Percentiles rank a stretch among this genome's conserved stretches.
phyloP scores from a whole-genome alignment of 2,329 filamentous ascomycete species.

The Calonectria fujianensis region DNA sequence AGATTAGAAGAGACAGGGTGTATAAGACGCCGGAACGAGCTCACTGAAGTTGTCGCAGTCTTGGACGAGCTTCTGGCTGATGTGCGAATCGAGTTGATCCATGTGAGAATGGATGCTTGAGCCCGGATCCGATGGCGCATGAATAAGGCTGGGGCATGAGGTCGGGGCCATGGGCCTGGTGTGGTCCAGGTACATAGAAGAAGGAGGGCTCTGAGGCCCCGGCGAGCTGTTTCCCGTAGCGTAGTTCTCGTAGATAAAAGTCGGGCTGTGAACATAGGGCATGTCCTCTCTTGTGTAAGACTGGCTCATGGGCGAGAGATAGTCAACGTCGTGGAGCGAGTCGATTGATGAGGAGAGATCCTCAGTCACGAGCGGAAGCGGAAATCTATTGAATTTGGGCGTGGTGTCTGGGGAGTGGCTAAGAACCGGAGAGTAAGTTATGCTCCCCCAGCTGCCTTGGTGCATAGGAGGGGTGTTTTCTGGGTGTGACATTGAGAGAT shows the following conservation, averaged over 20 bases:
- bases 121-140: slow-evolving; percentile 76
- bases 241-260: slow-evolving; percentile 75
- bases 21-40: slow-evolving; percentile 60
- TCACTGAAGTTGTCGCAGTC: slow-evolving; percentile 75
- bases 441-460: slow-evolving; percentile 67
- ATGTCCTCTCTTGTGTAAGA: slow-evolving; percentile 75
- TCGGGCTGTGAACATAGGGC: slow-evolving; percentile 73
- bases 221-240: slow-evolving; percentile 70
- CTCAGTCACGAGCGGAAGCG: slow-evolving; percentile 68
- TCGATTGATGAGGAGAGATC: slow-evolving; percentile 74
- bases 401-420: slow-evolving; percentile 58
- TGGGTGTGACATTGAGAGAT: slow-evolving; percentile 70
- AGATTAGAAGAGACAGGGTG: slow-evolving; percentile 62
- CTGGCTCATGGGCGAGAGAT: slow-evolving; percentile 76
- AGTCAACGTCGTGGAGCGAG: slow-evolving; percentile 78
- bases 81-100: slow-evolving; percentile 74
- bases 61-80: slow-evolving; percentile 72
- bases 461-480: slow-evolving; percentile 64
- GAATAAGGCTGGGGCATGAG: slow-evolving; percentile 77
- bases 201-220: slow-evolving; percentile 73
- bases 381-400: slow-evolving; percentile 67
- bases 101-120: slow-evolving; percentile 77
- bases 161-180: slow-evolving; percentile 69
- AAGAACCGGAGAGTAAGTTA: slow-evolving; percentile 67
- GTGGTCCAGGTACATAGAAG: slow-evolving; percentile 74